These are phyloP conservation scores for Pleurotus platypus DNA, from an alignment of 768 basidiomycete genomes.

Conservation along the genomic window DNA sequence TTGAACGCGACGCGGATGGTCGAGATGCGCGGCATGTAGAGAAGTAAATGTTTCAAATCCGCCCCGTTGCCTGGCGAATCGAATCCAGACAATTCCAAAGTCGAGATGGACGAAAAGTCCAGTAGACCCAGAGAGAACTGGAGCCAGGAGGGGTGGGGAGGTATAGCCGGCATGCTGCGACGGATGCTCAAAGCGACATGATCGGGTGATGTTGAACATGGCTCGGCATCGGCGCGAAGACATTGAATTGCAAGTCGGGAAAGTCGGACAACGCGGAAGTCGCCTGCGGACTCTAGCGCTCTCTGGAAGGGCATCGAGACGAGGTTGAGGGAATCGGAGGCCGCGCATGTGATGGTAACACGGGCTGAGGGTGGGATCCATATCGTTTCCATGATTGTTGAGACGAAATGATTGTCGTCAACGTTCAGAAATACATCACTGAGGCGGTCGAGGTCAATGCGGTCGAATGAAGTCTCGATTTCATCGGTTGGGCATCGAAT, in stretches of 20 bases:
- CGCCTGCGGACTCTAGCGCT: background rate
- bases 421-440: background rate
- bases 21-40: background rate
- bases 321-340: background rate
- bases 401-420: background rate
- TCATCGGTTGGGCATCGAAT: background rate
- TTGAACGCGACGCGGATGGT: background rate
- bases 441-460: background rate
- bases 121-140: background rate
- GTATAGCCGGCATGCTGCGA: background rate
- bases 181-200: background rate
- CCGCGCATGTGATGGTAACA: background rate
- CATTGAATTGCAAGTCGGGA: background rate
- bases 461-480: background rate
- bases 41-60: background rate
- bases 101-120: background rate
- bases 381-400: background rate
- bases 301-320: background rate
- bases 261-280: background rate
- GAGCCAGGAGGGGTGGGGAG: background rate
- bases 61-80: background rate
- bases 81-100: background rate
- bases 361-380: background rate
- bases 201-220: background rate
- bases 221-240: background rate